Evolutionary conservation across 495 filamentous ascomycete genomes (phyloP), one percentile per base, ranked within the genome.

Genomic region (Xylaria grammica): DNA sequence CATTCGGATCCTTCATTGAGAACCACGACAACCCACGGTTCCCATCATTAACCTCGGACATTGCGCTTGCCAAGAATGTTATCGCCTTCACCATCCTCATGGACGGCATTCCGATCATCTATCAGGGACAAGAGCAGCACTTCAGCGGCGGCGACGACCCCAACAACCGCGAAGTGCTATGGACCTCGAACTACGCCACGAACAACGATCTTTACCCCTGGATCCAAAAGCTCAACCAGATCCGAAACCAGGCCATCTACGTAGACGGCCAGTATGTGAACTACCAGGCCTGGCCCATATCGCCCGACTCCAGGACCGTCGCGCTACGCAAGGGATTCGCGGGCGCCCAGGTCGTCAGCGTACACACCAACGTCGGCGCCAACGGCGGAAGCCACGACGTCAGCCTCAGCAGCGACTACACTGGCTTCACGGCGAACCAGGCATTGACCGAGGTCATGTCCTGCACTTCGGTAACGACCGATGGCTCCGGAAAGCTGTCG

Each of bases 21-120:
- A 94, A 94, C 70, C 91, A 94, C 67, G 91, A 94, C 72, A 80
- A 86, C 19, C 78, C 83, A 4, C 84, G 90, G 3, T 91, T 91
- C 71, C 76, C 88, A 3, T 85, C 81, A 22, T 68, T 77, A 48
- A 86, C 82, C 10, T 65, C 72, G 8, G 86, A 88, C 67, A 80
- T 80, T 49, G 77, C 85, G 4, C 80, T 88, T 3, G 81, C 84
- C 34, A 86, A 86, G 72, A 89, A 93, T 69, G 88, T 82, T 4
- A 86, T 91, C 64, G 82, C 89, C 1, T 91, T 88, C 72, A 87
- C 81, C 20, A 83, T 93, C 54, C 84, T 94, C 56, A 79, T 82
- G 6, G 90, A 92, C 62, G 75, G 77, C 30, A 78, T 78, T 51
- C 77, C 77, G 4, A 76, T 79, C 55, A 62, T 77, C n/a, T 74